These are phyloP conservation scores for Cyberlindnera mycetangii DNA, from an alignment of 805 yeast genomes.

Conservation along the genomic window DNA sequence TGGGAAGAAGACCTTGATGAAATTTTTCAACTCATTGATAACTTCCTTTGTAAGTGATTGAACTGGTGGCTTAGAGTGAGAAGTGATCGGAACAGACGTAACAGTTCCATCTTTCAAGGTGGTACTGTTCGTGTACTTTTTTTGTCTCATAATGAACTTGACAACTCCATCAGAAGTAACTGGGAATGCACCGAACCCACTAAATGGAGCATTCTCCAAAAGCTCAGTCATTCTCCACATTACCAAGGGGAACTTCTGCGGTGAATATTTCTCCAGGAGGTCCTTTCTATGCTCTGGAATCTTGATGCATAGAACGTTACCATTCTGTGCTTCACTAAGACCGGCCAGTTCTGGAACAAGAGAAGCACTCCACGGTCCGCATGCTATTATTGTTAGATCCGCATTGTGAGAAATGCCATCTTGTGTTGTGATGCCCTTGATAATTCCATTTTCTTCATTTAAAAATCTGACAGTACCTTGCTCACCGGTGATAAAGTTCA, in stretches of 20 bases:
- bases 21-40: constrained; percentile 25
- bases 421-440: constrained; percentile 24
- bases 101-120: constrained; percentile 20
- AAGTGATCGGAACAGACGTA: constrained; percentile 33
- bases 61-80: constrained; percentile 23
- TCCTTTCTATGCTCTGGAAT: constrained; percentile 36
- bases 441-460: constrained; percentile 13
- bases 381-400: constrained; percentile 18
- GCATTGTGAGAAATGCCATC: constrained; percentile 27
- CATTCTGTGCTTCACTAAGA: constrained; percentile 35
- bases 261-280: constrained; percentile 32
- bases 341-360: constrained; percentile 30
- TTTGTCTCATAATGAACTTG: constrained; percentile 36
- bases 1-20: constrained; percentile 20
- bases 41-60: constrained; percentile 27
- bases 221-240: constrained; percentile 35
- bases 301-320: constrained; percentile 35
- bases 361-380: constrained; percentile 27
- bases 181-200: constrained; percentile 37
- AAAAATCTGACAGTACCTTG: constrained; percentile 28
- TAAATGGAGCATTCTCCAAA: constrained; percentile 29
- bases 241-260: constrained; percentile 31
- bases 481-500: constrained; percentile 32
- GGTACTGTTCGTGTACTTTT: constrained; percentile 33
- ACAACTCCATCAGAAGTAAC: constrained; percentile 30